A percentile compares a stretch with the other conserved stretches of the same genome.
Conservation (phyloP, 306 rosid genomes). For the Lagenaria siceraria region DNA sequence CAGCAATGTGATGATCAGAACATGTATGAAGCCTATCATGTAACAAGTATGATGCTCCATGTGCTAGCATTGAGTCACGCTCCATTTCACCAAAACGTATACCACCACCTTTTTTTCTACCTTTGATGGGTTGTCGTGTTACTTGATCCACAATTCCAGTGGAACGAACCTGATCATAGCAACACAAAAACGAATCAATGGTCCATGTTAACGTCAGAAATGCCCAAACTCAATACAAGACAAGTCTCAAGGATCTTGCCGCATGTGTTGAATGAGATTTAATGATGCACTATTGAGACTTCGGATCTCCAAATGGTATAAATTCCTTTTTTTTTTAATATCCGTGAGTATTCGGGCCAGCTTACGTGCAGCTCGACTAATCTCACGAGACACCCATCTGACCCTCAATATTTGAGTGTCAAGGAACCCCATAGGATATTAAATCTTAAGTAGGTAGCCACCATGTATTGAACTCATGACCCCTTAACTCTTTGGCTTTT, state of each 20-base stretch:
- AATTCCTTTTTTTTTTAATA: too few species aligned
- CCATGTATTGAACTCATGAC: too few species aligned
- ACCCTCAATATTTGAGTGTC: too few species aligned
- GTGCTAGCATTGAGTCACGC: slow-evolving; percentile 92
- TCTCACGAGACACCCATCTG: too few species aligned
- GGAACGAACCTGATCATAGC: slow-evolving; percentile 61
- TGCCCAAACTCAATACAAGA: background rate
- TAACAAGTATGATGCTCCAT: slow-evolving; percentile 83
- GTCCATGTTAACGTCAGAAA: background rate
- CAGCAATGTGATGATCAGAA: slow-evolving; percentile 89
- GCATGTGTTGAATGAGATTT: background rate
- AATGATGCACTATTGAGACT: background rate
- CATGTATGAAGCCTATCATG: slow-evolving; percentile 90
- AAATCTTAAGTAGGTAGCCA: too few species aligned
- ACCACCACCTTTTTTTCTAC: slow-evolving; percentile 92
- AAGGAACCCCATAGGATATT: too few species aligned
- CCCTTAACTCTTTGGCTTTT: too few species aligned
- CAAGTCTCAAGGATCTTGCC: background rate
- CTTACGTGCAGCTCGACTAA: too few species aligned
- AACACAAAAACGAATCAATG: background rate
- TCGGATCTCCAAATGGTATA: background rate
- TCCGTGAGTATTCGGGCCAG: too few species aligned
- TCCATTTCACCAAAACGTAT: slow-evolving; percentile 98
- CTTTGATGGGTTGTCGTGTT: slow-evolving; percentile 82
- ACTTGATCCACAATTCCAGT: slow-evolving; percentile 72